phyloP scores from a whole-genome alignment of 2,329 filamentous ascomycete species.

The Hymenotorrendiella dingleyae region DNA sequence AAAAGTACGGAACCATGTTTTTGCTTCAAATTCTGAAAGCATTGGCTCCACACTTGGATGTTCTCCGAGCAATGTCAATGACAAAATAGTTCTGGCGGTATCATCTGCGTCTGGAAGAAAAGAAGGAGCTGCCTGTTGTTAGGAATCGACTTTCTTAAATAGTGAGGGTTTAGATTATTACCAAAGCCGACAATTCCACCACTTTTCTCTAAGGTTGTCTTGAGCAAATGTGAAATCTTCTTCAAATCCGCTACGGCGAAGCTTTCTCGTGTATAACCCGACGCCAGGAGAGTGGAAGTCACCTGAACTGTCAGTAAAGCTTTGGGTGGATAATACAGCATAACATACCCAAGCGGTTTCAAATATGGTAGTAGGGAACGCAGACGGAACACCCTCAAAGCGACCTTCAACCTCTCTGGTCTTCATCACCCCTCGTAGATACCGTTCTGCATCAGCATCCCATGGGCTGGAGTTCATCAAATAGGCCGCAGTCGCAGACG shows the following conservation, averaged over 20 bases:
- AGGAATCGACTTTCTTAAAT: background rate
- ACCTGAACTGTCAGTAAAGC: background rate
- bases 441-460: background rate
- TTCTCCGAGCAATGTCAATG: background rate
- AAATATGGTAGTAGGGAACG: conserved; percentile 2
- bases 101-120: conserved; percentile 3
- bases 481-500: conserved; percentile 3
- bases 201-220: background rate
- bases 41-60: background rate
- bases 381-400: background rate
- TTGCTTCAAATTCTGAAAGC: background rate
- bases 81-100: background rate
- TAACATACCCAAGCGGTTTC: background rate
- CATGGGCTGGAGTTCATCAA: background rate
- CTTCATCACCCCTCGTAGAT: background rate
- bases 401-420: background rate
- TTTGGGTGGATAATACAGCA: background rate
- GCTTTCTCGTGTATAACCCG: background rate
- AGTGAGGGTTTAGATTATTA: background rate
- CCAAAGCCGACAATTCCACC: background rate
- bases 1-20: background rate
- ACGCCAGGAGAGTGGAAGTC: background rate
- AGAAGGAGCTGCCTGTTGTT: background rate
- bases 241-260: background rate
- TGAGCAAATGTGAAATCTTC: background rate